Conservation (phyloP, 352 stramenopile species). For the Pythium pyrilobum region DNA sequence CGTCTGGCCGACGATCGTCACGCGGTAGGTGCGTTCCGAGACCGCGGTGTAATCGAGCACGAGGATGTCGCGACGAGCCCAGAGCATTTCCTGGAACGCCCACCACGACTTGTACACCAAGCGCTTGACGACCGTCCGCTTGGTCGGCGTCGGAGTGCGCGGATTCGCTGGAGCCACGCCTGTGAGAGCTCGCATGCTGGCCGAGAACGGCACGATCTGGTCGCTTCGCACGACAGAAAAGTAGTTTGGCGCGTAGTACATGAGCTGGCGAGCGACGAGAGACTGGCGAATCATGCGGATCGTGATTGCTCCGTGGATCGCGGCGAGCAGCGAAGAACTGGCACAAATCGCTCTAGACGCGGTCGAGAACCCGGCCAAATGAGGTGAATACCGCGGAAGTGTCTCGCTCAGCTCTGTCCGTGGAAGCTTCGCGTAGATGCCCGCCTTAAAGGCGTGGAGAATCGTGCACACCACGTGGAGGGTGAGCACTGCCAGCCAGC, state of each 20-base stretch:
- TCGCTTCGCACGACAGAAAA: conserved; percentile 6
- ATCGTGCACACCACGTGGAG: conserved; percentile 2
- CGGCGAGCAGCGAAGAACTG: background rate
- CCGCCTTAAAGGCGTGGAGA: background rate
- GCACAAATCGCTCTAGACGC: background rate
- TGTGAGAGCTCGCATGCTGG: conserved; percentile 8
- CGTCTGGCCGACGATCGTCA: conserved; percentile 6
- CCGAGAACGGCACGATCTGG: conserved; percentile 22
- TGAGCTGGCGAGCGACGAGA: conserved; percentile 7
- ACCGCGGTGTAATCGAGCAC: conserved; percentile 10
- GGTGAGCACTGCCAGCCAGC: conserved; percentile 7
- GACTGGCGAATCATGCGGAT: conserved; percentile 13
- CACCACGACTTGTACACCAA: conserved; percentile 8
- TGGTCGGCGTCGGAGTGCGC: background rate
- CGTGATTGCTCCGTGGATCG: conserved; percentile 1
- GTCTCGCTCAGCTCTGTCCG: background rate
- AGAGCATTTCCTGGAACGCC: conserved; percentile 16
- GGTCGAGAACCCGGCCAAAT: background rate
- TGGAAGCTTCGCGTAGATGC: conserved; percentile 1
- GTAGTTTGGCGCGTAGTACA: conserved; percentile 20
- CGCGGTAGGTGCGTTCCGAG: conserved; percentile 13
- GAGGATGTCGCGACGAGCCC: conserved; percentile 15
- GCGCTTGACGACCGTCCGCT: background rate
- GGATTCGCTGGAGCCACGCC: background rate
- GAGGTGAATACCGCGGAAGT: conserved; percentile 3